Evolutionary conservation across 306 rosid species (phyloP), one percentile per base, ranked within the genome.

Genomic region (Cicer judaicum): DNA sequence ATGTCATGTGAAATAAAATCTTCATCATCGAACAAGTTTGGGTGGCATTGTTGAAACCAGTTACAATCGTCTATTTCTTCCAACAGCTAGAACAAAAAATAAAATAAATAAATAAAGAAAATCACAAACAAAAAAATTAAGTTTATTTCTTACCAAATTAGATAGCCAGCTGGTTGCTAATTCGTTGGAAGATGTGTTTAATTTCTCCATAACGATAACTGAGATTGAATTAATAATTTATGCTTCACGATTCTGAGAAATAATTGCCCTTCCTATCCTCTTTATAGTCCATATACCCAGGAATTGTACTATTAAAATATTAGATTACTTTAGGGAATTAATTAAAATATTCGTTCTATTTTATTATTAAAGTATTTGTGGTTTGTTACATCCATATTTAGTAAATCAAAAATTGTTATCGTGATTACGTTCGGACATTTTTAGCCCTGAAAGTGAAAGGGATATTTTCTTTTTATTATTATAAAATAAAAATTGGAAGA

Each of bases 131-230:
- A 4, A 1, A 38, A 11, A 21, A 3, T 24, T 24, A 24, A 24
- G 3, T 24, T 24, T 29, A 5, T 40, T 50, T 48, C 74, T 70
- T 80, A 88, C 96, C 90, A 89, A 50, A 54, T 92, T 85, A 15
- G 88, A 83, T 34, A 86, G 55, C 94, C 91, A 90, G 85, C 34
- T 85, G 0, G 59, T 36, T 9, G 83, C 59, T 59, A 84, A 73
- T 40, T 75, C 40, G 34, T 89, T 92, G 84, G 86, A 79, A 8
- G 62, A 73, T 55, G 49, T 29, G 38, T 42, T 39, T 21, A 72
- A 21, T 12, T 55, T 19, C 36, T 54, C 75, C 75, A 71, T 70
- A 24, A 68, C 6, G 7, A 48, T 7, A 10, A 11, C 38, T 64
- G 36, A 14, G 36, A 29, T 15, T 38, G 39, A 38, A 16, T 53